Percentiles rank a stretch among this genome's conserved stretches.
Evolutionary conservation across 495 filamentous ascomycete genomes (phyloP).

Genomic region (Neurospora cerealis): DNA sequence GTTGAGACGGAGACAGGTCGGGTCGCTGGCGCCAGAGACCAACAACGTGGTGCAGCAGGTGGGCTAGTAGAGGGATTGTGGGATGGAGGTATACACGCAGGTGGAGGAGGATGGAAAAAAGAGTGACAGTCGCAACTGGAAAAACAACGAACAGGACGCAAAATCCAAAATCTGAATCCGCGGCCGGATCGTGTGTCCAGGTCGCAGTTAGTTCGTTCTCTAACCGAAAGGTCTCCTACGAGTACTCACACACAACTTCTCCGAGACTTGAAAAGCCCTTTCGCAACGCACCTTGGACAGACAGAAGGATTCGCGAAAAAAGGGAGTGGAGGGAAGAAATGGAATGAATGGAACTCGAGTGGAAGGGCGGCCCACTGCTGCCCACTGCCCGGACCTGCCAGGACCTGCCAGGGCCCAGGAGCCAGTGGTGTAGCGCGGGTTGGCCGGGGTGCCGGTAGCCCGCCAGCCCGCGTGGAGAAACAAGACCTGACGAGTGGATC

Average conservation of each 20-base stretch:
- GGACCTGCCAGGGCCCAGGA: neutral
- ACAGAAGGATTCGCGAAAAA: neutral
- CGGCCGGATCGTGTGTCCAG: neutral
- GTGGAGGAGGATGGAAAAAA: neutral
- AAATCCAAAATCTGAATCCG: neutral
- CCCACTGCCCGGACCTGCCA: neutral
- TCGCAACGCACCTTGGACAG: neutral
- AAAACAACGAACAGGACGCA: neutral
- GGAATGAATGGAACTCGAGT: neutral
- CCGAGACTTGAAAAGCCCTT: neutral
- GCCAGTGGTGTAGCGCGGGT: neutral
- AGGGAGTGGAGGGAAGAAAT: neutral
- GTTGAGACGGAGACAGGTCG: neutral
- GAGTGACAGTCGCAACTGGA: neutral
- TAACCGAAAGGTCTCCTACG: neutral
- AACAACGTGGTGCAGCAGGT: neutral
- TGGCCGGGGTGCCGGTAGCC: neutral
- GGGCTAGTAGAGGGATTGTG: neutral
- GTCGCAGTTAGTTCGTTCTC: neutral
- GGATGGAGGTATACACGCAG: neutral
- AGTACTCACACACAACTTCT: neutral
- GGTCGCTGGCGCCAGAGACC: neutral
- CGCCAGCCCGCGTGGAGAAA: neutral
- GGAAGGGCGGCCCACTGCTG: neutral
- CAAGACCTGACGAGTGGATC: neutral